Evolutionary conservation across 2,329 filamentous ascomycete species (phyloP).

Genomic region (Penicillium sp.): DNA sequence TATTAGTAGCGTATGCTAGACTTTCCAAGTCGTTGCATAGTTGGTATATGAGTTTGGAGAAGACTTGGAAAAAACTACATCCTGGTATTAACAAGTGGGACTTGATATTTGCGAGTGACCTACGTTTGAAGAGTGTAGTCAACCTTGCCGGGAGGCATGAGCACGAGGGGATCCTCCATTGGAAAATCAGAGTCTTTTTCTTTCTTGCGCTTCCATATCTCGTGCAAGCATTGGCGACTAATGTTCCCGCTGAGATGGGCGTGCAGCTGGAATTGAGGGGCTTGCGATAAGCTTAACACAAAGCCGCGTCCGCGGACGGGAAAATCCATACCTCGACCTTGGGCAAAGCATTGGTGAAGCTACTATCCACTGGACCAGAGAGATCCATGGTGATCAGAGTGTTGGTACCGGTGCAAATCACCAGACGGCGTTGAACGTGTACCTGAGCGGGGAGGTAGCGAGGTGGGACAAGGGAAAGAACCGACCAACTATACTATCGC

Average conservation of each 20-base stretch:
- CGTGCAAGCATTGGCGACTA: constrained; percentile 67
- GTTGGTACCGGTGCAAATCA: neutral
- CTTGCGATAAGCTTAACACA: constrained; percentile 1
- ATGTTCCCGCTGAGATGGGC: constrained; percentile 80
- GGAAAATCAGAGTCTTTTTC: constrained; percentile 49
- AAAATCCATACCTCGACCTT: constrained; percentile 35
- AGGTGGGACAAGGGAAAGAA: neutral
- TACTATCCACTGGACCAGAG: constrained; percentile 26
- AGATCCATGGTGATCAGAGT: constrained; percentile 27
- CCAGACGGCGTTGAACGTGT: neutral
- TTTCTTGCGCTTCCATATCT: constrained; percentile 67
- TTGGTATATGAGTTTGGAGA: constrained; percentile 75
- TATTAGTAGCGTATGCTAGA: constrained; percentile 61
- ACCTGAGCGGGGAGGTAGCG: neutral
- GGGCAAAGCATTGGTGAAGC: constrained; percentile 34
- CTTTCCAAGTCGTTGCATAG: constrained; percentile 64
- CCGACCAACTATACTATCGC: neutral
- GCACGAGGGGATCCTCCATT: constrained; percentile 65
- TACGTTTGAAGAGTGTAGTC: constrained; percentile 69
- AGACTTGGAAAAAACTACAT: constrained; percentile 72
- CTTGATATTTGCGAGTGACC: constrained; percentile 42
- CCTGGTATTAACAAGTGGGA: neutral
- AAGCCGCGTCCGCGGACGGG: neutral
- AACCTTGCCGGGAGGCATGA: constrained; percentile 69
- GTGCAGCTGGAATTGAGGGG: constrained; percentile 59